These are phyloP conservation scores for Pythium monospermum DNA, from an alignment of 352 stramenopile genomes.

Conservation along the genomic window DNA sequence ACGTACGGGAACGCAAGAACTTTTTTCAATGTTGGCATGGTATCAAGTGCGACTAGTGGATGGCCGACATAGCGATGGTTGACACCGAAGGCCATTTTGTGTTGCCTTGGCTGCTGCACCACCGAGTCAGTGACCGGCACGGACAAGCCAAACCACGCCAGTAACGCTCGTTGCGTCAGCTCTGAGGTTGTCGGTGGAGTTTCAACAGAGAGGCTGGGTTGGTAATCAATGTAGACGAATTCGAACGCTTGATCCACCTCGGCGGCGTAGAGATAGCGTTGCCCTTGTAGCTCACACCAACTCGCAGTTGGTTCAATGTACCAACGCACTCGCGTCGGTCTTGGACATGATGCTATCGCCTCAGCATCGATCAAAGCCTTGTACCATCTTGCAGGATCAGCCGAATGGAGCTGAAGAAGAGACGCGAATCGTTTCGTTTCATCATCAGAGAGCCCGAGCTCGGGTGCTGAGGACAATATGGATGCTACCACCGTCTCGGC, in stretches of 20 bases:
- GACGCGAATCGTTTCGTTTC: background rate
- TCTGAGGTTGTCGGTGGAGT: too few species aligned
- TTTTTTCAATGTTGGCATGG: background rate
- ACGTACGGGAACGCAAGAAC: constrained; percentile 5
- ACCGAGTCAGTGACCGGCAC: background rate
- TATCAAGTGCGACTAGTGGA: background rate
- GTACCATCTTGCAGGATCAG: constrained; percentile 11
- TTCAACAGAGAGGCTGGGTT: background rate
- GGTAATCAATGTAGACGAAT: constrained; percentile 18
- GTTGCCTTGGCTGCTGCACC: too few species aligned
- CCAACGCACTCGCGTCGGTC: constrained; percentile 10
- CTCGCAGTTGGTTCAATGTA: constrained; percentile 15
- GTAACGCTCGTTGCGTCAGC: constrained; percentile 1
- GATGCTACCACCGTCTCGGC: background rate
- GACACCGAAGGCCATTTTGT: constrained; percentile 18
- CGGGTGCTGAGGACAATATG: background rate
- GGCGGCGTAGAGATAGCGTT: constrained; percentile 19
- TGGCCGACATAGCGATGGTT: constrained; percentile 15
- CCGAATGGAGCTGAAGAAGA: constrained; percentile 1
- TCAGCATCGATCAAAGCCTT: constrained; percentile 16
- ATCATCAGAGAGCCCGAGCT: background rate
- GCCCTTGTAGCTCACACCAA: background rate
- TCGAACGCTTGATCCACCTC: constrained; percentile 24
- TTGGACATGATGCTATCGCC: background rate
- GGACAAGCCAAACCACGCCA: constrained; percentile 9